Evolutionary conservation across 441 rosid genomes (phyloP).

Genomic region (Gossypium gossypioides): DNA sequence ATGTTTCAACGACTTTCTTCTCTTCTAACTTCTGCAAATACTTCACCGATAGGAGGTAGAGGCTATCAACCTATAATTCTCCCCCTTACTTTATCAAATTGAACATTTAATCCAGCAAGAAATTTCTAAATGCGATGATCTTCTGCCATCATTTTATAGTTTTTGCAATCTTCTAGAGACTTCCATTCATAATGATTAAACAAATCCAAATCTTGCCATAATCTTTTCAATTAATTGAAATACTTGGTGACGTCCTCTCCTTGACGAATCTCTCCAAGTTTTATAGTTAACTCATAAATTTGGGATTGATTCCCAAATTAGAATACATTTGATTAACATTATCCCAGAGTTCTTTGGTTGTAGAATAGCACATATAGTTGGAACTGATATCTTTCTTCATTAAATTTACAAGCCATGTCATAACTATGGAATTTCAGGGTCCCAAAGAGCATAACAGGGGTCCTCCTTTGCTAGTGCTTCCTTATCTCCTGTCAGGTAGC

Average conservation of each 20-base stretch:
- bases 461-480: neutral
- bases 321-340: neutral
- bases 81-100: neutral
- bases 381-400: neutral
- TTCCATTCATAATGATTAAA: neutral
- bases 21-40: neutral
- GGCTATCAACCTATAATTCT: neutral
- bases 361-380: neutral
- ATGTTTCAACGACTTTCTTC: neutral
- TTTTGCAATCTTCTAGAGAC: neutral
- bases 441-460: neutral
- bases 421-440: neutral
- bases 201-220: neutral
- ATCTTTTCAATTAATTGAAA: neutral
- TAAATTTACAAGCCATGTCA: no score
- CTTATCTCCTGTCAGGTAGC: neutral
- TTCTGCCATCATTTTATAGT: neutral
- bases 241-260: neutral
- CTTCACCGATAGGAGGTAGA: neutral
- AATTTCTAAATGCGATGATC: neutral
- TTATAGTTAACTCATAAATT: neutral
- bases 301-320: neutral
- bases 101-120: neutral
- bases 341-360: neutral
- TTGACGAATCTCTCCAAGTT: neutral